phyloP scores from a whole-genome alignment of 805 yeast genomes.

The Peterozyma toletana region DNA sequence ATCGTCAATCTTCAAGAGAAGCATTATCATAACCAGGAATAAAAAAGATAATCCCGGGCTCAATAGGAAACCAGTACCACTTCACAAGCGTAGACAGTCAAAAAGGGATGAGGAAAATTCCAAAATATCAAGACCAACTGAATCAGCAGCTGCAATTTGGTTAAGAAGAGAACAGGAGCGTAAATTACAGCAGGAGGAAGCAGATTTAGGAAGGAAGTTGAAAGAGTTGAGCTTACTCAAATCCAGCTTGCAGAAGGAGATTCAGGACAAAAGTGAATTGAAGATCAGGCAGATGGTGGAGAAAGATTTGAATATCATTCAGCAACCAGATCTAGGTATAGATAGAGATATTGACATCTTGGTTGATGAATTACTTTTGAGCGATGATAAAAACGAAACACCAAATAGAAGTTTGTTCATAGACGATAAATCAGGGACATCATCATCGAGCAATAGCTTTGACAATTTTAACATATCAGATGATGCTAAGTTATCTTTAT shows the following conservation, averaged over 20 bases:
- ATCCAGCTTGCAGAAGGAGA: slow-evolving; percentile 19
- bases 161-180: slow-evolving; percentile 19
- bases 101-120: no score
- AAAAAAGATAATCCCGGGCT: no score
- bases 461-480: background rate
- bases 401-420: background rate
- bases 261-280: slow-evolving; percentile 15
- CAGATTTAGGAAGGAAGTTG: slow-evolving; percentile 18
- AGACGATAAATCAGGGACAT: background rate
- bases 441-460: background rate
- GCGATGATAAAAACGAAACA: slow-evolving; percentile 13
- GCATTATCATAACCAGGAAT: no score
- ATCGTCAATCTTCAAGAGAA: no score
- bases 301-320: slow-evolving; percentile 13
- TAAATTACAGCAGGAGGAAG: slow-evolving; percentile 14
- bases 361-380: slow-evolving; percentile 18
- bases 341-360: slow-evolving; percentile 17
- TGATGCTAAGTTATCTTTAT: slow-evolving; percentile 5
- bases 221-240: slow-evolving; percentile 24
- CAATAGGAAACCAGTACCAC: no score
- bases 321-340: slow-evolving; percentile 11
- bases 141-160: slow-evolving; percentile 12
- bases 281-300: slow-evolving; percentile 12
- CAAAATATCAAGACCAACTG: background rate
- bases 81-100: no score